Evolutionary conservation across 2,329 filamentous ascomycete species (phyloP).

Genomic region (Neofusicoccum umdonicola): DNA sequence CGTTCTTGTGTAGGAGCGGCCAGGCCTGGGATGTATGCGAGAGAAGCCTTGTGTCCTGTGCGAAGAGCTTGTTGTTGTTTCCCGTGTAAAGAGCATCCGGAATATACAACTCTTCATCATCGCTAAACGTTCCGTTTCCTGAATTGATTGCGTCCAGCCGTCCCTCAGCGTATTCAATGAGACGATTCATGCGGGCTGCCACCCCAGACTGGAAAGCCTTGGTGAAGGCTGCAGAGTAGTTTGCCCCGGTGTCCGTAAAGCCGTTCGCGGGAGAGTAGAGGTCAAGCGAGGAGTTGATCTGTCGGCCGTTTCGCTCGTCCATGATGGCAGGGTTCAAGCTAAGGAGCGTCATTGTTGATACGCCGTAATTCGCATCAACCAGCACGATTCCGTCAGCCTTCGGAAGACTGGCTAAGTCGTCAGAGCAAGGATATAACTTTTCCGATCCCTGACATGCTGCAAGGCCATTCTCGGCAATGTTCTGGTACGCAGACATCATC

Average conservation of each 20-base stretch:
- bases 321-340: background rate
- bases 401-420: background rate
- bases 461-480: slow-evolving; percentile 5
- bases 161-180: slow-evolving; percentile 15
- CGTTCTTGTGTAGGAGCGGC: slow-evolving; percentile 24
- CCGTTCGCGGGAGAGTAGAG: background rate
- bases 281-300: background rate
- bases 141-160: slow-evolving; percentile 18
- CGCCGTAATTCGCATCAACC: background rate
- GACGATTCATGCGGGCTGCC: slow-evolving; percentile 19
- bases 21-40: slow-evolving; percentile 22
- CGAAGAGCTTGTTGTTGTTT: slow-evolving; percentile 24
- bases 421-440: background rate
- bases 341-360: background rate
- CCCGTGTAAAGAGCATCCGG: slow-evolving; percentile 20
- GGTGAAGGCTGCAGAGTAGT: slow-evolving; percentile 20
- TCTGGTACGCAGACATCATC: slow-evolving; percentile 7
- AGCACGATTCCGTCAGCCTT: background rate
- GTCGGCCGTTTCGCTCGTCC: background rate
- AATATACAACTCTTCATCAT: slow-evolving; percentile 23
- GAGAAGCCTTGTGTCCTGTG: slow-evolving; percentile 22
- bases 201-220: slow-evolving; percentile 18
- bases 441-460: background rate
- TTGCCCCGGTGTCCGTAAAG: slow-evolving; percentile 7
- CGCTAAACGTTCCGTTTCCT: slow-evolving; percentile 18